These are phyloP conservation scores for Stachybotrys chartarum DNA, from an alignment of 2,329 filamentous ascomycete genomes.

Conservation along the genomic window DNA sequence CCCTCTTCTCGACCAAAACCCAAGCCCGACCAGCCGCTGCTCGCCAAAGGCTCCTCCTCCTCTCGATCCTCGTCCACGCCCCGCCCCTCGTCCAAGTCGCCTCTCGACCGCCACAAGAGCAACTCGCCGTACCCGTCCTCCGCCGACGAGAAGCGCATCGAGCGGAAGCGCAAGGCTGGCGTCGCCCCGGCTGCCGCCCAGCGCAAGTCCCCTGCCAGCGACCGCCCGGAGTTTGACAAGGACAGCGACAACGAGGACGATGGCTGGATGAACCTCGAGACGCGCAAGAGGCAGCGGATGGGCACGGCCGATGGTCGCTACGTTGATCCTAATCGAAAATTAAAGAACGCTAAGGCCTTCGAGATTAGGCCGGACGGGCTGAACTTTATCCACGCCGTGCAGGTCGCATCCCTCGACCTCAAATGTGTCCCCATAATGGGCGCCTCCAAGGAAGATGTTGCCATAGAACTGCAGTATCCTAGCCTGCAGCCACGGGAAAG, in stretches of 20 bases:
- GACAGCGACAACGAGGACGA: constrained; percentile 45
- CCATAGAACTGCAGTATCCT: constrained; percentile 76
- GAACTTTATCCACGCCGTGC: constrained; percentile 50
- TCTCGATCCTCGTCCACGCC: constrained; percentile 26
- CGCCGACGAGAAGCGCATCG: constrained; percentile 26
- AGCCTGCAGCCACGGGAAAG: constrained; percentile 62
- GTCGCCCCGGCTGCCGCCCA: constrained; percentile 23
- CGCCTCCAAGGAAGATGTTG: constrained; percentile 44
- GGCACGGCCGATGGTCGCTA: constrained; percentile 30
- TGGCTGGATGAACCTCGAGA: constrained; percentile 42
- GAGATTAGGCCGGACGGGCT: constrained; percentile 32
- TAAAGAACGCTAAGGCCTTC: constrained; percentile 39
- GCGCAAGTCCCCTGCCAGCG: constrained; percentile 38
- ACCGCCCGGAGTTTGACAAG: constrained; percentile 42
- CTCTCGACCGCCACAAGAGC: constrained; percentile 31
- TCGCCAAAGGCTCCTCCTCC: constrained; percentile 17
- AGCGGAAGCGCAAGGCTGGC: constrained; percentile 42
- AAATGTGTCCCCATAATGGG: constrained; percentile 45
- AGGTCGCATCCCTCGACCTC: constrained; percentile 44
- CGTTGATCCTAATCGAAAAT: constrained; percentile 38
- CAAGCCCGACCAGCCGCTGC: constrained; percentile 19
- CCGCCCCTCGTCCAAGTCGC: constrained; percentile 31
- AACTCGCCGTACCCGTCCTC: constrained; percentile 33
- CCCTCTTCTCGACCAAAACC: constrained; percentile 27
- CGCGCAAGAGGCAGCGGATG: constrained; percentile 41